Conservation (phyloP, 1,139 yeast genomes). For the Lodderomyces orthopsilosis region DNA sequence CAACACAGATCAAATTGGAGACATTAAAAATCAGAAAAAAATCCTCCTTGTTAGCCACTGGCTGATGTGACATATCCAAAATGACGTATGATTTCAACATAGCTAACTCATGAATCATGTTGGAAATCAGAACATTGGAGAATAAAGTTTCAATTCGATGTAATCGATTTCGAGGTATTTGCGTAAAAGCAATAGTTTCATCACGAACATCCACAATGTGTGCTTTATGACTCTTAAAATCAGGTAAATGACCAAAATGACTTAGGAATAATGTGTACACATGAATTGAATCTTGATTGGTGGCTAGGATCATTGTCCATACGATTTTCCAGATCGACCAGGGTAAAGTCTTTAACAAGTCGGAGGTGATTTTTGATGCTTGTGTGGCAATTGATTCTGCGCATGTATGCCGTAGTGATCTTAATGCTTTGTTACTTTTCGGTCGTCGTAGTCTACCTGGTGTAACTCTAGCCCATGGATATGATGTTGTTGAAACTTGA, state of each 20-base stretch:
- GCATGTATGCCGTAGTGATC: conserved; percentile 24
- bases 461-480: conserved; percentile 19
- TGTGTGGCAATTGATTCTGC: conserved; percentile 26
- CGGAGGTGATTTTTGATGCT: not conserved
- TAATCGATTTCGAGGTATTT: conserved; percentile 8
- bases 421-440: conserved; percentile 1
- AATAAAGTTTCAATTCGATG: conserved; percentile 39
- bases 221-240: conserved; percentile 26
- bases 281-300: conserved; percentile 30
- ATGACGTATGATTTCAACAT: conserved; percentile 19
- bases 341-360: conserved; percentile 17
- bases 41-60: conserved; percentile 20
- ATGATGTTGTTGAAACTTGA: conserved; percentile 14
- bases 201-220: conserved; percentile 2
- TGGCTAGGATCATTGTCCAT: conserved; percentile 29
- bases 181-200: conserved; percentile 1
- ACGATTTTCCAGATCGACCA: conserved; percentile 31
- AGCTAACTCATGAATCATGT: conserved; percentile 15
- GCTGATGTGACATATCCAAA: conserved; percentile 17
- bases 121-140: conserved; percentile 23
- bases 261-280: conserved; percentile 30
- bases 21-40: conserved; percentile 29
- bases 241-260: conserved; percentile 16
- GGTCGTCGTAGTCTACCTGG: not conserved
- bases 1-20: conserved; percentile 29